Evolutionary conservation across 768 basidiomycete species (phyloP), one percentile per base, ranked within the genome.

Genomic region (Tulasnella sp.): DNA sequence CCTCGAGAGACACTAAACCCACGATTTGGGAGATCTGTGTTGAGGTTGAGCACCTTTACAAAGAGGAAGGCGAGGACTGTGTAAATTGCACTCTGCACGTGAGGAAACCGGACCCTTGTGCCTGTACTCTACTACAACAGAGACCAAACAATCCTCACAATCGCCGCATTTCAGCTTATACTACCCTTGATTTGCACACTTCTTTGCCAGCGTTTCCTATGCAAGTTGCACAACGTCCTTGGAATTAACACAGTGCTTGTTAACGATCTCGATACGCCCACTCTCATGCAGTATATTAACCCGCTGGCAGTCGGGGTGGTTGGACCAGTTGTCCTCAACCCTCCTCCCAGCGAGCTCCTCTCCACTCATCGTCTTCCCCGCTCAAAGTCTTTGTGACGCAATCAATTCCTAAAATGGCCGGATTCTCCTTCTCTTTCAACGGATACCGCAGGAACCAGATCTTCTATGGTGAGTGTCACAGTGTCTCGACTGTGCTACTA

Each of bases 381-480:
- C n/a, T 6, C n/a, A 40, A n/a, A 20, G 5, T 40, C n/a, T 25
- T 40, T 40, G 19, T n/a, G 19, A 40, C n/a, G n/a, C n/a, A n/a
- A n/a, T n/a, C n/a, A n/a, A n/a, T n/a, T n/a, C n/a, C 27, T 25
- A 40, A 40, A n/a, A 40, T 40, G 39, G 27, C 28, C 15, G 8
- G 4, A 8, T 33, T 1, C 27, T 22, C 29, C 31, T 33, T 20
- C 19, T 15, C 37, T 16, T 12, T 34, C 20, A 32, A 33, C 33
- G 37, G 31, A 19, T 47, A 33, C 45, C 27, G 45, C 19, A 47
- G 37, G 33, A 29, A 47, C 24, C 45, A 47, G 32, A 47, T 47
- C 45, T 47, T 47, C 45, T 47, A 47, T 34, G 45, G 34, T 35
- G 19, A 12, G 34, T 19, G 12, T 12, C 12, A 12, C 34, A 19